Base-by-base conservation (phyloP, 345 rosid genomes). In the Ceriops zippeliana region DNA sequence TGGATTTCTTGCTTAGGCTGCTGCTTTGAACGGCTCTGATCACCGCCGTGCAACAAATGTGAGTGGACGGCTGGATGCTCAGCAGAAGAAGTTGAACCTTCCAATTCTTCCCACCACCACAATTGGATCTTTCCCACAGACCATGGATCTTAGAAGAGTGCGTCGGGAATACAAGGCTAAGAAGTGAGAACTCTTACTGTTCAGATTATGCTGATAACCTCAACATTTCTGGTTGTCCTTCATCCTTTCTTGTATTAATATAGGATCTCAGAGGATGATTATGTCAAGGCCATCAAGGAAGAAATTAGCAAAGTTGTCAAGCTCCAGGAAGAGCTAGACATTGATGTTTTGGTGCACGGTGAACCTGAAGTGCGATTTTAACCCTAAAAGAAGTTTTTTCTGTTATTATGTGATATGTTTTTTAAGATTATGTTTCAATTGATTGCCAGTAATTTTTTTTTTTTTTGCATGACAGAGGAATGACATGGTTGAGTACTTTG, bases 131-230 rank as follows among this genome's bases (percentile, higher is more conserved):
- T 91, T 93, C 83, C 97, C 98, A 61, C 98, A 91, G 68, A 93
- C 97, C 9, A 42, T 80, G 59, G 97, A 91, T 63, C 97, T 93
- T 71, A 89, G 98, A 79, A 93, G 92, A 71, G 96, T 93, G 57
- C 98, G 98, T 72, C 97, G 98, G 77, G 98, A 91, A 74, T 93
- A 87, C 88, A 93, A 93, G 83, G 98, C 98, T 30, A 93, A 93
- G 70, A 93, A 93, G 98, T 86, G 75, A 80, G 91, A 60, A 30
- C 9, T 46, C 7, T 62, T 62, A 19, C 32, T 34, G 6, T 32
- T 11, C 20, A 52, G 15, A 38, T 61, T 37, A 10, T 38, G 6
- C 27, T 21, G 24, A 70, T 20, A 17, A 35, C 27, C 20, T 47
- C 62, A 65, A 21, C 13, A 34, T 9, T 27, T 22, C 4, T 5